These are phyloP conservation scores for Alloascoidea hylecoeti DNA, from an alignment of 805 yeast species.

Conservation along the genomic window DNA sequence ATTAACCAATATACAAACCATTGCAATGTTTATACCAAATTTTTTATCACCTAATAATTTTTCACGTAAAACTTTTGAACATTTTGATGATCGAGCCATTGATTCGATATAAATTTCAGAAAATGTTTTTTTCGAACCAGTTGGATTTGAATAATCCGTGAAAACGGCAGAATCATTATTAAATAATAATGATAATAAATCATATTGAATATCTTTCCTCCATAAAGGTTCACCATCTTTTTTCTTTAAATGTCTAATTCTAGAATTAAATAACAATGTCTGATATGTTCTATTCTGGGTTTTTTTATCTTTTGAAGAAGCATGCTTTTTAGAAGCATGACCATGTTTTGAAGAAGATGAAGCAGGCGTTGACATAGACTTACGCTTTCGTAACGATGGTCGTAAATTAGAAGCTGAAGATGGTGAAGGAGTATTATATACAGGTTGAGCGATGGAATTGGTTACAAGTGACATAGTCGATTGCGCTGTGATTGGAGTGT, in stretches of 20 bases:
- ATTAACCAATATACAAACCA: slow-evolving; percentile 78
- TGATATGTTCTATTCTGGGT: slow-evolving; percentile 10
- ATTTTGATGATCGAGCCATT: slow-evolving; percentile 68
- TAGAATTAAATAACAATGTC: slow-evolving; percentile 15
- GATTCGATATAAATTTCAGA: slow-evolving; percentile 75
- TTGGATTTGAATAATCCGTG: slow-evolving; percentile 23
- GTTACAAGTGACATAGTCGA: too few species aligned
- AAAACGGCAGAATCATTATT: slow-evolving; percentile 52
- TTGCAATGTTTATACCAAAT: slow-evolving; percentile 54
- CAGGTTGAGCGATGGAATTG: too few species aligned
- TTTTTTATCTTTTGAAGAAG: background rate
- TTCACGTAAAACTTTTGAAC: slow-evolving; percentile 73
- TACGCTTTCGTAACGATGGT: too few species aligned
- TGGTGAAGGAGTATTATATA: too few species aligned
- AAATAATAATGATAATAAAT: slow-evolving; percentile 53
- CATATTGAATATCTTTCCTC: slow-evolving; percentile 79
- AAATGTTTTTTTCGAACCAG: slow-evolving; percentile 48
- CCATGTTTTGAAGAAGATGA: background rate
- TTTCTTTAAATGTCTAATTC: slow-evolving; percentile 46
- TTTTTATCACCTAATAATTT: slow-evolving; percentile 51
- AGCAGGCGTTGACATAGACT: slow-evolving; percentile 1
- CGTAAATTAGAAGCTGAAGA: too few species aligned
- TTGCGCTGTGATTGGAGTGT: too few species aligned
- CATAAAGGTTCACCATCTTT: slow-evolving; percentile 87
- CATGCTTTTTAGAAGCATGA: background rate